phyloP scores from a whole-genome alignment of 495 filamentous ascomycete species.

The Penicillium psychrofluorescens region DNA sequence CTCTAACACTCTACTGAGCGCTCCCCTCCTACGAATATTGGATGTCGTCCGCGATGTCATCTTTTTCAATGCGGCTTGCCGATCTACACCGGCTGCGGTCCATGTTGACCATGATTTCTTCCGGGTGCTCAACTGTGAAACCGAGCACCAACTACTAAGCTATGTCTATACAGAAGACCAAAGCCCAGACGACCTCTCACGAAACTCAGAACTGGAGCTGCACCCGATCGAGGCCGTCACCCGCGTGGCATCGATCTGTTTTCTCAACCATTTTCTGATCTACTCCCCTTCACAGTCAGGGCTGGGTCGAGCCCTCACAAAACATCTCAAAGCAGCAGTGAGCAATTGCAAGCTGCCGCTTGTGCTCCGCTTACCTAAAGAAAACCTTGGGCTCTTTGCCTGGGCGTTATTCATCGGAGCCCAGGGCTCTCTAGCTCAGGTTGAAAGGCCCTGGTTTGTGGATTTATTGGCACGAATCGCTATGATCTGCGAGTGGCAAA shows the following conservation, averaged over 20 bases:
- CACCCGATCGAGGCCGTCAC: conserved; percentile 24
- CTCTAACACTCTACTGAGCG: conserved; percentile 18
- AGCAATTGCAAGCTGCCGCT: conserved; percentile 10
- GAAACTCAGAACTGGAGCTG: conserved; percentile 2
- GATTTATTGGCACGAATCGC: conserved; percentile 17
- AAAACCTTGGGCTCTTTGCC: conserved; percentile 16
- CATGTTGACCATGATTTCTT: conserved; percentile 21
- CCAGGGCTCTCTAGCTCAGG: conserved; percentile 20
- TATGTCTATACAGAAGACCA: conserved; percentile 18
- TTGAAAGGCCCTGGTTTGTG: conserved; percentile 24
- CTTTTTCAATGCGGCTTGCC: conserved; percentile 14
- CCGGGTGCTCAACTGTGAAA: conserved; percentile 21
- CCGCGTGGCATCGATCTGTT: conserved; percentile 23
- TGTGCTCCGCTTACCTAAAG: conserved; percentile 11
- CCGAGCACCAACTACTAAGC: conserved; percentile 29
- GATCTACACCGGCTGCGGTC: conserved; percentile 5
- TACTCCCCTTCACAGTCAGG: conserved; percentile 26
- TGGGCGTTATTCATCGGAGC: conserved; percentile 29
- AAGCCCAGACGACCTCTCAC: not conserved
- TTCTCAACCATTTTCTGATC: conserved; percentile 27
- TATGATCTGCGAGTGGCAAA: conserved; percentile 21
- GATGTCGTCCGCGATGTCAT: conserved; percentile 19
- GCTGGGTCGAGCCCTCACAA: conserved; percentile 31
- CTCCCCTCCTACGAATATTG: conserved; percentile 14
- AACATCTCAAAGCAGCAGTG: conserved; percentile 15